Evolutionary conservation across 2,329 filamentous ascomycete genomes (phyloP).

Genomic region (Colletotrichum magnum): DNA sequence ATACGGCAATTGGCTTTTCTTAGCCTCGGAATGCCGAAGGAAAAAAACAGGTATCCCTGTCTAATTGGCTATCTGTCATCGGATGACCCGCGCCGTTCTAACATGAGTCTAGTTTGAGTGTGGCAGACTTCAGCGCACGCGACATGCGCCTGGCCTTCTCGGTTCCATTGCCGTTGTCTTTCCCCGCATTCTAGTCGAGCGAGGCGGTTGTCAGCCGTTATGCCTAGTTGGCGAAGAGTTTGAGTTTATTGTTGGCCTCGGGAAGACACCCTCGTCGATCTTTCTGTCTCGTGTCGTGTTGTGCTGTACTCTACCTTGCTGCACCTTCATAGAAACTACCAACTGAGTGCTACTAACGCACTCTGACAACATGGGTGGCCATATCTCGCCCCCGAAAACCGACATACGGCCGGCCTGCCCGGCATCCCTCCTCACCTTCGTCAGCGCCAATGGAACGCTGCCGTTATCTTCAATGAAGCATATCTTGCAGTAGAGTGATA

Average conservation of each 20-base stretch:
- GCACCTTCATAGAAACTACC: background rate
- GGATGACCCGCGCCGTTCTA: constrained; percentile 11
- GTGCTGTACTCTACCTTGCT: too few species aligned
- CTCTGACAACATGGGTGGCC: constrained; percentile 14
- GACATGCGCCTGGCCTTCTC: too few species aligned
- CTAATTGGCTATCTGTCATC: constrained; percentile 3
- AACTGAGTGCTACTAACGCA: background rate
- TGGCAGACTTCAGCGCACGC: constrained; percentile 6
- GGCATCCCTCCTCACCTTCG: background rate
- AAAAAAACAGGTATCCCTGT: background rate
- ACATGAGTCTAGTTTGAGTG: constrained; percentile 15
- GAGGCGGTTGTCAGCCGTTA: constrained; percentile 18
- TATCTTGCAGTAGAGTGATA: constrained; percentile 9
- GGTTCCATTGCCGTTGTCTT: constrained; percentile 13
- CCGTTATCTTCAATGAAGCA: constrained; percentile 7
- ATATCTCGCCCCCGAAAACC: constrained; percentile 20
- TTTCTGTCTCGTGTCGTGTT: too few species aligned
- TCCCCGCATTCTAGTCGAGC: constrained; percentile 2
- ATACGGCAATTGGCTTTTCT: constrained; percentile 2
- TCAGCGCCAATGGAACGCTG: background rate
- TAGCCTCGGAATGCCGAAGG: constrained; percentile 1
- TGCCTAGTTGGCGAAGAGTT: constrained; percentile 9
- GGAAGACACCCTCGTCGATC: constrained; percentile 5
- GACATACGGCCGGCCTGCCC: constrained; percentile 16
- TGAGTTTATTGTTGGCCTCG: constrained; percentile 1